Evolutionary conservation across 345 rosid genomes (phyloP).

Genomic region (Gossypium bickii): DNA sequence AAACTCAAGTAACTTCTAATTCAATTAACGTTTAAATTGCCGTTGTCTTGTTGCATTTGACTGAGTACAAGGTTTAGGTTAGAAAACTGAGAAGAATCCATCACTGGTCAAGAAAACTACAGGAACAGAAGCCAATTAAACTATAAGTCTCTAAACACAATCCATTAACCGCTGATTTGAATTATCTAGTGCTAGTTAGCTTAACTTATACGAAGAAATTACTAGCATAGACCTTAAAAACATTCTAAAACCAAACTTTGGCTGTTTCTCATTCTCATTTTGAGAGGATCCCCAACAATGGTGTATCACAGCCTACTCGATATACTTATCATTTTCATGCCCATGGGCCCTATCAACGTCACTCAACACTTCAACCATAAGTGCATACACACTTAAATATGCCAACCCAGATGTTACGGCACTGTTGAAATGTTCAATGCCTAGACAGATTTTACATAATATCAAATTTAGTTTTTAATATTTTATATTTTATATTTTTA

Average conservation of each 20-base stretch:
- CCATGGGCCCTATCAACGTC: conserved; percentile 11
- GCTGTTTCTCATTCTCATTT: background rate
- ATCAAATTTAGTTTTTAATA: too few species aligned
- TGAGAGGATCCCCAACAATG: background rate
- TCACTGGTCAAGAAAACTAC: conserved; percentile 5
- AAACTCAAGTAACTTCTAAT: background rate
- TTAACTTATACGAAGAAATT: conserved; percentile 5
- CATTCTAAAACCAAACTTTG: background rate
- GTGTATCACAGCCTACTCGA: conserved; percentile 3
- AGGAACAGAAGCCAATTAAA: background rate
- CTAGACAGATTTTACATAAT: too few species aligned
- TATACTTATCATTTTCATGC: background rate
- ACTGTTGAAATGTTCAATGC: too few species aligned
- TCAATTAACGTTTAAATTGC: background rate
- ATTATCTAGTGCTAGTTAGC: background rate
- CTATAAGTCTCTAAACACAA: too few species aligned
- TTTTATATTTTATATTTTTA: too few species aligned
- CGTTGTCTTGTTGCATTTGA: conserved; percentile 14
- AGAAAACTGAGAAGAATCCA: background rate
- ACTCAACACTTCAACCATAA: background rate
- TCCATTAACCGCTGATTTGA: background rate
- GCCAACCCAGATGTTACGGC: background rate
- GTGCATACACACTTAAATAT: background rate
- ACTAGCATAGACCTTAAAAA: background rate
- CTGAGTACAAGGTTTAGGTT: background rate